Evolutionary conservation across 2,329 filamentous ascomycete genomes (phyloP), one percentile per base, ranked within the genome.

Genomic region (Alternaria sp.): DNA sequence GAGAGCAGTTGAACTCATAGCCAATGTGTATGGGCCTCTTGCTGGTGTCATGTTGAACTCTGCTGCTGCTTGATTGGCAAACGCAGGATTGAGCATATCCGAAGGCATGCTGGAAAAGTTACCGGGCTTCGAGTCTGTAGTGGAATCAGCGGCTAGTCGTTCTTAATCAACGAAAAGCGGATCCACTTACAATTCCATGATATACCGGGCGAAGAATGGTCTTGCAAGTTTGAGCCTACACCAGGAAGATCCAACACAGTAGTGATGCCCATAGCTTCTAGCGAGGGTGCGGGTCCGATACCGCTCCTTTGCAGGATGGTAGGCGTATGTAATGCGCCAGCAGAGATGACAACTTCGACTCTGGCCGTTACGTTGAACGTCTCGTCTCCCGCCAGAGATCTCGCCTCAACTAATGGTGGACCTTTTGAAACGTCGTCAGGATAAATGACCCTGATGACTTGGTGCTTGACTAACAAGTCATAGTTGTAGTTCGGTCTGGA

Each of bases 191-290:
- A 60, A 32, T 43, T 60, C 57, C 57, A 60, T 7, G 24, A 38
- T 30, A 55, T 36, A 18, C 34, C 38, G 5, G 46, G 51, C 14
- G 42, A 48, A 39, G 47, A 47, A 32, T 88, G 87, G 68, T 91
- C 88, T 47, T 88, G 81, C 5, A 90, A 80, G 73, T 89, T 87
- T 59, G 83, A 83, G 3, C 88, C 88, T 2, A 90, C 87, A 22
- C 88, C 85, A 1, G 84, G 83, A 1, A 87, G 83, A 62, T 88
- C 81, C 16, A 87, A 61, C 0, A 84, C 74, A 1, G 79, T 67
- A 63, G 42, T 39, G 24, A 89, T 88, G 5, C 79, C 76, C 63
- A 85, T 81, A 46, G 79, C 78, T 7, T 59, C 30, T 7, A 89
- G 79, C 5, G 86, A 63, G 1, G 82, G 75, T 0, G 78, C 71